Percentiles rank a stretch among this genome's conserved stretches.
Conservation (phyloP, 225 moss, liverwort and hornwort species). For the Marchantia paleacea region DNA sequence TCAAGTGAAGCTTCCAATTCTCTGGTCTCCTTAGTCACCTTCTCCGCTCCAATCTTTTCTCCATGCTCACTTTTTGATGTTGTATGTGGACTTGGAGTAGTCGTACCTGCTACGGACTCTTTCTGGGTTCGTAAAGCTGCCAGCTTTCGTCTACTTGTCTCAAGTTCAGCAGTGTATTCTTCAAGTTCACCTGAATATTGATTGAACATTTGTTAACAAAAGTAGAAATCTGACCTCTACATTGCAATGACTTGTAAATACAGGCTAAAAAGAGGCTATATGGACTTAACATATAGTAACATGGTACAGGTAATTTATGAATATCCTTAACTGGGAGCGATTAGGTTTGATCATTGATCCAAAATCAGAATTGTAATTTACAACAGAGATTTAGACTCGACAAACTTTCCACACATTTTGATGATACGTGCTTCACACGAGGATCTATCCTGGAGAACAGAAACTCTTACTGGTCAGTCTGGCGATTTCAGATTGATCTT, state of each 20-base stretch:
- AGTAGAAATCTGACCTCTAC: not conserved
- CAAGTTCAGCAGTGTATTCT: slow-evolving; percentile 72
- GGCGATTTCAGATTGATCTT: slow-evolving; percentile 69
- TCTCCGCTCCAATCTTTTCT: slow-evolving; percentile 56
- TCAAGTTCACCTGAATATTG: slow-evolving; percentile 68
- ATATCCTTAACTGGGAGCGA: no score
- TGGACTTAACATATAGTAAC: no score
- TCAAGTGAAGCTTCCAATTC: slow-evolving; percentile 75
- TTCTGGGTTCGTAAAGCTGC: slow-evolving; percentile 71
- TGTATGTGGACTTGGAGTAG: slow-evolving; percentile 59
- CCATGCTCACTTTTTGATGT: slow-evolving; percentile 59
- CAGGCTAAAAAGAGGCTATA: no score
- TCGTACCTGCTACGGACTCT: slow-evolving; percentile 61
- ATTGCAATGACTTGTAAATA: no score
- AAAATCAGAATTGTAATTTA: no score
- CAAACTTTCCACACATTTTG: not conserved
- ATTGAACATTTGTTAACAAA: not conserved
- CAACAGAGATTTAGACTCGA: no score
- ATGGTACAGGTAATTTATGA: no score
- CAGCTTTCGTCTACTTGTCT: slow-evolving; percentile 76
- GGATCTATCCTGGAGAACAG: not conserved
- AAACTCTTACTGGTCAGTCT: slow-evolving; percentile 57
- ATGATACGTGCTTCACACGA: not conserved
- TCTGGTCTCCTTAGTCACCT: slow-evolving; percentile 50
- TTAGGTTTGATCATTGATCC: no score